phyloP scores from a whole-genome alignment of 768 basidiomycete species.

The Nidularia sp. region DNA sequence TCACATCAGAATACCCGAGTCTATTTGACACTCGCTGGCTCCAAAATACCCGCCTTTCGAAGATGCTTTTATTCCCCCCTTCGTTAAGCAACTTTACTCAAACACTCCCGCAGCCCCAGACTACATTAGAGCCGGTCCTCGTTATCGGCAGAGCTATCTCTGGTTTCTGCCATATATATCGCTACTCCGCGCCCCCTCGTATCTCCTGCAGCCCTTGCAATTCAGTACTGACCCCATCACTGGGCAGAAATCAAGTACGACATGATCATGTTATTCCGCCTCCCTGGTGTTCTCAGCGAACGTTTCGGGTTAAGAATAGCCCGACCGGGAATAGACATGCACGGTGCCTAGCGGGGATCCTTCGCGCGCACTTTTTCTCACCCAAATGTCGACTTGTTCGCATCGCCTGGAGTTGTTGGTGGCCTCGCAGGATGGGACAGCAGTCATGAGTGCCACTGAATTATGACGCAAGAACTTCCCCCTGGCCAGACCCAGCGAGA shows the following conservation, averaged over 20 bases:
- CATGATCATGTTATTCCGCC: too few species aligned
- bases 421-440: too few species aligned
- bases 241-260: too few species aligned
- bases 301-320: not conserved
- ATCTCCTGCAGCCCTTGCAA: conserved; percentile 2
- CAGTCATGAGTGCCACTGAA: too few species aligned
- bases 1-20: not conserved
- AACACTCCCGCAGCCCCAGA: too few species aligned
- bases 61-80: too few species aligned
- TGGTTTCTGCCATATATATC: too few species aligned
- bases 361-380: not conserved
- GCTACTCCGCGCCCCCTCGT: conserved; percentile 3
- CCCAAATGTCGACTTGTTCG: not conserved
- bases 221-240: not conserved
- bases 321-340: not conserved
- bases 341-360: not conserved
- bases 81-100: too few species aligned
- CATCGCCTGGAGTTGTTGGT: not conserved
- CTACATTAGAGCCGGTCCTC: too few species aligned
- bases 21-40: not conserved
- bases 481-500: too few species aligned
- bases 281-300: not conserved
- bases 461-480: too few species aligned
- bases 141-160: too few species aligned
- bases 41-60: not conserved